Percentiles rank a stretch among this genome's conserved stretches.
phyloP scores from a whole-genome alignment of 2,329 filamentous ascomycete species.

The Arachnomyces sp. region DNA sequence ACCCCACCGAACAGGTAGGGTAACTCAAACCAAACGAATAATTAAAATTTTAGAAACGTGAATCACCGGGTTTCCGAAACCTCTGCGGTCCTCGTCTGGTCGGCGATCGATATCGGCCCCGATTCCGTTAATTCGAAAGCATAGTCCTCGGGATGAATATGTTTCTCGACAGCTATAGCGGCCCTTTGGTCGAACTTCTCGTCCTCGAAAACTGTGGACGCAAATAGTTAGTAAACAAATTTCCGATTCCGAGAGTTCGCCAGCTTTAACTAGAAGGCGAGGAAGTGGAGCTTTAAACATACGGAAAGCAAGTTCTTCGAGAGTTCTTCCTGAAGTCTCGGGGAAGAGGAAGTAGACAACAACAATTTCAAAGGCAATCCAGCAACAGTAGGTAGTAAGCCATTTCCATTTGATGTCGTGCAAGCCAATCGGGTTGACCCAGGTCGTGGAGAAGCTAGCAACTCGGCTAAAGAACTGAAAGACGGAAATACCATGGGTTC shows the following conservation, averaged over 20 bases:
- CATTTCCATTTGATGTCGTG: slow-evolving; percentile 34
- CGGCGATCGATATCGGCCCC: no score
- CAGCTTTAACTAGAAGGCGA: no score
- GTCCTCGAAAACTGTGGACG: slow-evolving; percentile 30
- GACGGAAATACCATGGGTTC: slow-evolving; percentile 49
- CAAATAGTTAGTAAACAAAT: neutral
- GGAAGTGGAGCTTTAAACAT: no score
- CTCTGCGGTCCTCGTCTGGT: no score
- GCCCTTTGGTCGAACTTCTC: slow-evolving; percentile 27
- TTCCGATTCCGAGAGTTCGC: no score
- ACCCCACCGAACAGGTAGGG: no score
- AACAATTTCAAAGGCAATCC: slow-evolving; percentile 30
- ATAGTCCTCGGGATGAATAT: slow-evolving; percentile 21
- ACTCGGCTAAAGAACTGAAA: slow-evolving; percentile 46
- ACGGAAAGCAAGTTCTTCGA: slow-evolving; percentile 27
- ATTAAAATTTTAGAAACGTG: no score
- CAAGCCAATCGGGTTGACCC: slow-evolving; percentile 37
- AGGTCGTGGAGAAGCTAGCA: slow-evolving; percentile 41
- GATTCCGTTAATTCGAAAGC: no score
- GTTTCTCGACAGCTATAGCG: slow-evolving; percentile 30
- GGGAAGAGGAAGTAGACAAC: slow-evolving; percentile 36
- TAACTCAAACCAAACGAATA: no score
- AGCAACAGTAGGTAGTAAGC: slow-evolving; percentile 31
- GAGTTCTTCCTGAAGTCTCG: slow-evolving; percentile 28
- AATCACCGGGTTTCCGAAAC: no score